Base-by-base conservation (phyloP, 768 basidiomycete species). In the Suillus subaureus region DNA sequence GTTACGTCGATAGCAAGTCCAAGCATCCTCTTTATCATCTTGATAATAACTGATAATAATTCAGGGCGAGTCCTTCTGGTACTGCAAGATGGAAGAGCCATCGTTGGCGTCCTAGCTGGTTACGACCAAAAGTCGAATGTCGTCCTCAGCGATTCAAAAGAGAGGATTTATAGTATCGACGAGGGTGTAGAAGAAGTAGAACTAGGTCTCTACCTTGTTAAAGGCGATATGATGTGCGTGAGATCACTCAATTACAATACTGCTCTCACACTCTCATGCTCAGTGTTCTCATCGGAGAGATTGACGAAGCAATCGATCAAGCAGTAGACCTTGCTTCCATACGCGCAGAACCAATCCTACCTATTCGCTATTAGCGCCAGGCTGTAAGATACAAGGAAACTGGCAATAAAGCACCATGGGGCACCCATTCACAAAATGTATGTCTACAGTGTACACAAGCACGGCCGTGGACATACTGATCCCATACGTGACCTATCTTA, bases 181-280 rank as follows among this genome's bases (percentile, higher is more conserved):
- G 93, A 93, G 72, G 92, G 92, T 47, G 95, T 97, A 33, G 94
- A 98, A 78, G 96, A 98, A 82, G 89, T 96, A 12, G 92, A 94
- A 0, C 83, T 99, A 31, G 97, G 97, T 0, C 83, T 99, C 54
- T 99, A 99, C 78, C 89, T 99, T 73, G 95, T 99, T 74, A 96
- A 98, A 72, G 97, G 97, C 3, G 97, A 99, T 75, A 96, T 96
- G 85, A 96, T 97, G 97, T 98, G 72, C 77, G 94, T 87, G 51
- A 42, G 61, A 31, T 65, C 12, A 52, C 43, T 61, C 51, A 28
- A 16, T 45, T 8, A 5, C 18, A 40, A 39, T 23, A 18, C 37
- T 37, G 31, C 31, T 62, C 54, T 61, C 42, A 26, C 52, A 40
- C 26, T 11, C 18, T 49, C 26, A 60, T 51, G 37, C 54, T 47